Percentiles rank a stretch among this genome's conserved stretches.
These are phyloP conservation scores for Aspergillus proliferans DNA, from an alignment of 2,329 filamentous ascomycete species.

Conservation along the genomic window DNA sequence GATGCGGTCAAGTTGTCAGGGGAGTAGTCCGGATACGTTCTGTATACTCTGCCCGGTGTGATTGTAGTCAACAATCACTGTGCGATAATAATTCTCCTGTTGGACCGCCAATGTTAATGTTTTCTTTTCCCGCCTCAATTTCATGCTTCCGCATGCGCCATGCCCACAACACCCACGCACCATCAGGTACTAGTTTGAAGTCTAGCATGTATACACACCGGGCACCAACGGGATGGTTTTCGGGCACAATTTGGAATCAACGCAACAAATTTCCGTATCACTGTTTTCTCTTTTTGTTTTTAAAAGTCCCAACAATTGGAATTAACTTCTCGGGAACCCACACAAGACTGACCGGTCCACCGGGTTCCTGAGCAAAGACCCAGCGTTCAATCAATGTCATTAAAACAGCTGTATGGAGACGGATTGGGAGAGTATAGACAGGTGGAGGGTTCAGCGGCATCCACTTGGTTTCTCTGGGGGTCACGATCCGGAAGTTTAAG, in stretches of 20 bases:
- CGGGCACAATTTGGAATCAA: neutral
- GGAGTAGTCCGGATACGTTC: neutral
- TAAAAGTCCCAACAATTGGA: neutral
- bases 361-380: neutral
- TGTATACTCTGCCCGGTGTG: neutral
- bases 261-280: neutral
- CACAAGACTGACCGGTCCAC: neutral
- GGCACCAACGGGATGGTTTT: neutral
- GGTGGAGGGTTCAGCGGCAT: neutral
- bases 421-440: neutral
- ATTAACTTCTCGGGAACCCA: neutral
- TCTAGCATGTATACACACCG: neutral
- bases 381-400: neutral
- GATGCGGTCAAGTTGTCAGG: neutral
- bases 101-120: neutral
- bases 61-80: too few relatives aligned
- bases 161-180: neutral
- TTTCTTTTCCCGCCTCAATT: neutral
- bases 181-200: neutral
- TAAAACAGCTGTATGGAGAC: neutral
- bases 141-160: neutral
- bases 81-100: neutral
- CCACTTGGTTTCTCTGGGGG: neutral
- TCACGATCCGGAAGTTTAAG: neutral
- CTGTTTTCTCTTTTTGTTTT: neutral